Evolutionary conservation across 495 filamentous ascomycete genomes (phyloP).

Genomic region (Friedmanniomyces endolithicus): DNA sequence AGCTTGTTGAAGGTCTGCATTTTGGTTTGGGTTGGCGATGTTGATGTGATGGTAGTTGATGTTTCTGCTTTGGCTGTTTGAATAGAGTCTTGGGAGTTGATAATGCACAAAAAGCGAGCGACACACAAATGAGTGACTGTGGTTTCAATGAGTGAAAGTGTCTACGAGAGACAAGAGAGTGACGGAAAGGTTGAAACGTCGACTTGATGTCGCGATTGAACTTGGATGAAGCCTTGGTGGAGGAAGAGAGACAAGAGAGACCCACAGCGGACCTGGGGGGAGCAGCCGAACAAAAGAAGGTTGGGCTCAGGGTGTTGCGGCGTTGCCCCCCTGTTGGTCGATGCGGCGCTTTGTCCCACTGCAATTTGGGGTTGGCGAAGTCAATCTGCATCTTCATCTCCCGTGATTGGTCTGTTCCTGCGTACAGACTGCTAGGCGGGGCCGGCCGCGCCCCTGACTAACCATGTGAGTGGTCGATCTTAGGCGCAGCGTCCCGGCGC

Average conservation of each 20-base stretch:
- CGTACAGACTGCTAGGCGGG: background rate
- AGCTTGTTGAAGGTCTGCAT: conserved; percentile 19
- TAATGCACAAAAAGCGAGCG: conserved; percentile 1
- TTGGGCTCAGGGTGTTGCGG: background rate
- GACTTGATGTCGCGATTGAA: background rate
- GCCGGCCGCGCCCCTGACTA: background rate
- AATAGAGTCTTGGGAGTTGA: background rate
- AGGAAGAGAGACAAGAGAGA: background rate
- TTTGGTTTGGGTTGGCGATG: background rate
- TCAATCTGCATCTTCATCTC: background rate
- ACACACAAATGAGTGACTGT: conserved; percentile 13
- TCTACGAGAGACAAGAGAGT: conserved; percentile 8
- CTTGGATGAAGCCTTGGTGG: background rate
- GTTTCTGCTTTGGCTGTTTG: no score
- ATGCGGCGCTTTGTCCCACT: background rate
- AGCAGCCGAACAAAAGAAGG: background rate
- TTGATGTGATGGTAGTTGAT: background rate
- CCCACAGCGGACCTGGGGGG: background rate
- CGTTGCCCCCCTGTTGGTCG: background rate
- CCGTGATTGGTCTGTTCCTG: background rate
- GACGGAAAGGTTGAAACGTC: background rate
- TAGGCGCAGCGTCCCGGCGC: background rate
- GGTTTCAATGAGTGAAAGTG: conserved; percentile 9
- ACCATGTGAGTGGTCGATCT: background rate
- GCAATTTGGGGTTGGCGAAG: background rate